Evolutionary conservation across 768 basidiomycete species (phyloP), one percentile per base, ranked within the genome.

Genomic region (Pulveroboletus ravenelii): DNA sequence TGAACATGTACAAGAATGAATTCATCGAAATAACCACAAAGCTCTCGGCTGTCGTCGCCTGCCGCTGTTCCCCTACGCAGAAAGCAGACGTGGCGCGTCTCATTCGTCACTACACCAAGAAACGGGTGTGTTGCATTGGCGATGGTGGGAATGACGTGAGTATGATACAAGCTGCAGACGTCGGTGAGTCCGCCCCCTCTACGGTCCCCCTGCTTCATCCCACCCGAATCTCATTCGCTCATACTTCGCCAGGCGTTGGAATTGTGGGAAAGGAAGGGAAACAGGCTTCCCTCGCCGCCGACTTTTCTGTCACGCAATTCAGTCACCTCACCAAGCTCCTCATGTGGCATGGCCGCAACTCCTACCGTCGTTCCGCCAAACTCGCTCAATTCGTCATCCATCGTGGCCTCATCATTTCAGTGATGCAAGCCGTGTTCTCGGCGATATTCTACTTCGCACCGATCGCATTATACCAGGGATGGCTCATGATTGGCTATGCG

Each of bases 251-350:
- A 93, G 93, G 94, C 45, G 83, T 99, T 30, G 96, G 96, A 18
- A 98, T 99, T 56, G 96, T 98, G 15, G 96, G 96, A 17, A 98
- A 99, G 68, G 96, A 98, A 75, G 96, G 96, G 23, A 94, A 92
- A 65, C 96, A 98, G 69, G 96, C 96, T 0, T 97, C 94, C 0
- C 80, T 99, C n/a, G 95, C 96, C 0, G 96, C 96, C 2, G 96
- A 98, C 70, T 98, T 99, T 64, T 95, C 93, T 4, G 89, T 99
- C 55, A 96, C 86, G 4, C 96, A 99, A 66, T 99, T 99, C 79
- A 91, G 89, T 63, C 79, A 82, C 68, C 82, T 99, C 43, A 96
- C 94, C 10, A 98, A 98, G 67, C 81, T 99, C 3, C 85, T 99
- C 17, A 79, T 98, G 36, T 99, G 96, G 96, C 96, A 98, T 56